phyloP scores from a whole-genome alignment of 1,139 yeast species.

The Nematodospora anomalae region DNA sequence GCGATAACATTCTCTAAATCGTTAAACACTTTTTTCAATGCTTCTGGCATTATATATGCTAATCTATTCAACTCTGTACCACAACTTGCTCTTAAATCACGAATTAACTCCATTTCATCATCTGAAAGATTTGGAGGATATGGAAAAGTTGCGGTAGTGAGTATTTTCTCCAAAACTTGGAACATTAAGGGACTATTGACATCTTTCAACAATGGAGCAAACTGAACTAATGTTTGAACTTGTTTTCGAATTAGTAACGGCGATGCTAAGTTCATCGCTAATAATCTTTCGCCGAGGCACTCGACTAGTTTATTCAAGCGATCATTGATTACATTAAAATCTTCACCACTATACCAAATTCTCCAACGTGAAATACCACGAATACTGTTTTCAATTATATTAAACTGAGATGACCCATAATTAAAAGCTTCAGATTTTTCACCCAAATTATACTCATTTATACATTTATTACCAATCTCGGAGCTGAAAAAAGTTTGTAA shows the following conservation, averaged over 20 bases:
- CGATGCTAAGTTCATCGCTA: conserved; percentile 73
- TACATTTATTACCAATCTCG: conserved; percentile 65
- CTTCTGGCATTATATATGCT: conserved; percentile 92
- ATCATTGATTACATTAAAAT: conserved; percentile 57
- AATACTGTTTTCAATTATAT: conserved; percentile 83
- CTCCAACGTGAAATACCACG: conserved; percentile 97
- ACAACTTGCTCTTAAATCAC: conserved; percentile 88
- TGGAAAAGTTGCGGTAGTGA: conserved; percentile 84
- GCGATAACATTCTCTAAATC: conserved; percentile 84
- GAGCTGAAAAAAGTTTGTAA: conserved; percentile 73
- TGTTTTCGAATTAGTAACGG: conserved; percentile 83
- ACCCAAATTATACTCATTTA: conserved; percentile 55
- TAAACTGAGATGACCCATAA: conserved; percentile 78
- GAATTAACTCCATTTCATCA: conserved; percentile 75
- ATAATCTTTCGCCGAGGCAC: conserved; percentile 70
- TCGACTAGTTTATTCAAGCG: conserved; percentile 66
- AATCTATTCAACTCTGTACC: conserved; percentile 93
- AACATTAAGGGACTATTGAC: conserved; percentile 66
- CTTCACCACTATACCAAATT: conserved; percentile 77
- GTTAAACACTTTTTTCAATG: conserved; percentile 73
- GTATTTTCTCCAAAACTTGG: conserved; percentile 79
- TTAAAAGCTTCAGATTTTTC: conserved; percentile 71
- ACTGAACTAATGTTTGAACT: conserved; percentile 92
- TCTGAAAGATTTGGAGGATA: conserved; percentile 68
- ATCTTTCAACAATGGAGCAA: conserved; percentile 87